Evolutionary conservation across 495 filamentous ascomycete species (phyloP).

Genomic region (Neurospora intermedia): DNA sequence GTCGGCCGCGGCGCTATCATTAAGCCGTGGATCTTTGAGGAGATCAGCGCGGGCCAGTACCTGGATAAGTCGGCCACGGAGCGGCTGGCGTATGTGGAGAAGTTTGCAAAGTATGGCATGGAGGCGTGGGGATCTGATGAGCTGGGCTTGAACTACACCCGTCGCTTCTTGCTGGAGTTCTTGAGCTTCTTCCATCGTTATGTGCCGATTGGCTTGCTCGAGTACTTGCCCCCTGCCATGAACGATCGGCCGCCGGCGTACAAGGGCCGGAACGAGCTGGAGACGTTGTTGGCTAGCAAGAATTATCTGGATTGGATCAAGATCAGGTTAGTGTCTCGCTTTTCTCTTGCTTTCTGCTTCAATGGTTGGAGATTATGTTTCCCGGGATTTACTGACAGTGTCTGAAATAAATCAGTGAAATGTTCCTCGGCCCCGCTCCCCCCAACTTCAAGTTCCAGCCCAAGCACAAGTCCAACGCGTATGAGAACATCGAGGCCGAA

Average conservation of each 20-base stretch:
- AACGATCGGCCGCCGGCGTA: slow-evolving; percentile 82
- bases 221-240: slow-evolving; percentile 73
- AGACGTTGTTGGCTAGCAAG: slow-evolving; percentile 77
- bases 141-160: slow-evolving; percentile 75
- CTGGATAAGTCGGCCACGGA: slow-evolving; percentile 87
- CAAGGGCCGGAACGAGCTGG: slow-evolving; percentile 75
- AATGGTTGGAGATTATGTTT: background rate
- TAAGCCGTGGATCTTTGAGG: slow-evolving; percentile 97
- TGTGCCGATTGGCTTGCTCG: slow-evolving; percentile 79
- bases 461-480: slow-evolving; percentile 95
- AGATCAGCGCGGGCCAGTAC: slow-evolving; percentile 84
- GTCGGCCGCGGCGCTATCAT: slow-evolving; percentile 82
- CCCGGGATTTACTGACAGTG: slow-evolving; percentile 2
- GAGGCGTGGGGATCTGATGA: slow-evolving; percentile 94
- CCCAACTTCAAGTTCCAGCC: slow-evolving; percentile 87
- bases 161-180: slow-evolving; percentile 90
- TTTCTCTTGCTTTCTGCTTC: background rate
- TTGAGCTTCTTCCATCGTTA: slow-evolving; percentile 86
- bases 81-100: slow-evolving; percentile 73
- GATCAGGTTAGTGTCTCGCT: slow-evolving; percentile 60
- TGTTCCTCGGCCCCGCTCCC: slow-evolving; percentile 91
- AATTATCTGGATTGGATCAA: slow-evolving; percentile 98
- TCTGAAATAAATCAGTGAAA: slow-evolving; percentile 53
- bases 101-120: slow-evolving; percentile 80
- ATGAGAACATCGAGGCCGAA: slow-evolving; percentile 46